Percentiles rank a stretch among this genome's conserved stretches.
phyloP scores from a whole-genome alignment of 805 yeast genomes.

The Kodamaea sagamina region DNA sequence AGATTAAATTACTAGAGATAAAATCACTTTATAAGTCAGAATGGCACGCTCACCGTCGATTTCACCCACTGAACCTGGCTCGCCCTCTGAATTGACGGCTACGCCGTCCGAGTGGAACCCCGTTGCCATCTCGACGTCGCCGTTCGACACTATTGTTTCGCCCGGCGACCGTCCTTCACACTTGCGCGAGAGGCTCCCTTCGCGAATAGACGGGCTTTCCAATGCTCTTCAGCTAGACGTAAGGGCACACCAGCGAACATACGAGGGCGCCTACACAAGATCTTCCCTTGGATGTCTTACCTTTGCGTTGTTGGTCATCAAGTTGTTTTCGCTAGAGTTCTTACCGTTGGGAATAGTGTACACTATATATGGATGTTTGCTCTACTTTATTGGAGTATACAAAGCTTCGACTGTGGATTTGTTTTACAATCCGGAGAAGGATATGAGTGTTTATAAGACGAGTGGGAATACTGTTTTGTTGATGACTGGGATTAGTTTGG shows the following conservation, averaged over 20 bases:
- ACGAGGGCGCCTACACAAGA: constrained; percentile 80
- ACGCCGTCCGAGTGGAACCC: no score
- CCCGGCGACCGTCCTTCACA: background rate
- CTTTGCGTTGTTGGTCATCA: constrained; percentile 63
- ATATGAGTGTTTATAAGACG: constrained; percentile 52
- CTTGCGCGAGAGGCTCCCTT: constrained; percentile 26
- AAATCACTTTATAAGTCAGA: no score
- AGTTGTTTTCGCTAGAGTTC: constrained; percentile 64
- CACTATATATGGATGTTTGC: constrained; percentile 56
- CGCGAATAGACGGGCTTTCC: constrained; percentile 39
- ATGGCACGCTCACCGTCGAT: no score
- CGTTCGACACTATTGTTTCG: no score
- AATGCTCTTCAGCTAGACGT: constrained; percentile 49
- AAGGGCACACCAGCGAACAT: constrained; percentile 77
- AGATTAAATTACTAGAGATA: no score
- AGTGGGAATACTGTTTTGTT: constrained; percentile 62
- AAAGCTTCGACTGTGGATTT: constrained; percentile 38
- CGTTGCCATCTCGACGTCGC: no score
- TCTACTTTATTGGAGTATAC: constrained; percentile 42
- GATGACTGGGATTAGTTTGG: constrained; percentile 50
- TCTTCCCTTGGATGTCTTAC: constrained; percentile 70
- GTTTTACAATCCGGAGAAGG: constrained; percentile 39
- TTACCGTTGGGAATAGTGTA: constrained; percentile 67
- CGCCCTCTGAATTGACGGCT: no score
- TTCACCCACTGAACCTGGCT: no score